phyloP scores from a whole-genome alignment of 805 yeast species.

The Torulaspora maleeae region DNA sequence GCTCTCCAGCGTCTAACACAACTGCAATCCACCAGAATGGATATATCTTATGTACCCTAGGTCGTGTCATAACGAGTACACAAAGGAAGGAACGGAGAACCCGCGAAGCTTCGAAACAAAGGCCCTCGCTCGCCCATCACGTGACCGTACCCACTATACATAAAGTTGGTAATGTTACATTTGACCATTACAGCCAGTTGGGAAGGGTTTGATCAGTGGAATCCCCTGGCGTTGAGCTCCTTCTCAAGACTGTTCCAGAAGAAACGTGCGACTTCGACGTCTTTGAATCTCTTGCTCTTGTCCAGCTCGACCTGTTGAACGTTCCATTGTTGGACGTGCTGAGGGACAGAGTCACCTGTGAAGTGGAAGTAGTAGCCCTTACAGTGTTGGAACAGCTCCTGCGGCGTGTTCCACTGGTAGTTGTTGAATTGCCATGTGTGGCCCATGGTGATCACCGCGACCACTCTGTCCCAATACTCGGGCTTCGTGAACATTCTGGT shows the following conservation, averaged over 20 bases:
- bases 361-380: constrained; percentile 77
- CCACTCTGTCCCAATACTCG: constrained; percentile 96
- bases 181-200: neutral
- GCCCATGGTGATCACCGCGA: constrained; percentile 94
- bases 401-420: constrained; percentile 80
- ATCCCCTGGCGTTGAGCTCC: constrained; percentile 65
- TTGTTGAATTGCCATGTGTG: constrained; percentile 94
- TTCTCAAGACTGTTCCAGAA: constrained; percentile 84
- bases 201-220: constrained; percentile 23
- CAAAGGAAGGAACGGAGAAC: neutral
- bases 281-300: constrained; percentile 78
- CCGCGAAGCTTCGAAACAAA: neutral
- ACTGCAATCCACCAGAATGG: neutral
- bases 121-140: neutral
- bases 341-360: constrained; percentile 75
- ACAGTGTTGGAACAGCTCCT: constrained; percentile 71
- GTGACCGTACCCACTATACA: neutral
- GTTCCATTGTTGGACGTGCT: constrained; percentile 79
- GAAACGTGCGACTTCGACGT: constrained; percentile 76
- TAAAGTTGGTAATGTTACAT: constrained; percentile 1
- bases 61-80: neutral
- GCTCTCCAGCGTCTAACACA: neutral
- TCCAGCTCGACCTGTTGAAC: constrained; percentile 75
- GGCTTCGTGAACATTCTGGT: constrained; percentile 86
- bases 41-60: neutral